Base-by-base conservation (phyloP, 768 basidiomycete genomes). In the Calocera viscosa region DNA sequence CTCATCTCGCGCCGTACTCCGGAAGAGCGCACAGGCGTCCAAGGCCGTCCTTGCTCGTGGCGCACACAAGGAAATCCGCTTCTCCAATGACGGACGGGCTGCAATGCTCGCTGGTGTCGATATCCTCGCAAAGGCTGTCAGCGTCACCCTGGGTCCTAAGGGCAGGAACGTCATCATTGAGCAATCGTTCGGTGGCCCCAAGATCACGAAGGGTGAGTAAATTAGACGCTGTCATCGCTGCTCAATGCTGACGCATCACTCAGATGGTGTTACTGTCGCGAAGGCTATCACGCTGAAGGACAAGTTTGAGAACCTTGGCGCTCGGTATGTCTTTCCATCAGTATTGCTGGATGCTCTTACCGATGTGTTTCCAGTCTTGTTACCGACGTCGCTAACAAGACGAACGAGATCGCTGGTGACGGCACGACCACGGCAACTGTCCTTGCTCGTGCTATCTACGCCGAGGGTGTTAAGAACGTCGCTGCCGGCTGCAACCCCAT, bases 401-500 rank as follows among this genome's bases (percentile, higher is more conserved):
- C 94, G 24, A 97, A 97, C 79, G 94, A 97, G 78, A 81, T 89
- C 72, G 95, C 95, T 39, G 95, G 95, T 76, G 95, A 99, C 76
- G 95, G 95, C 67, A 98, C 95, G 1, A 99, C 95, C 10, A 99
- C 95, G 17, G 94, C 95, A 2, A 97, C 95, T 38, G 95, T 97
- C 65, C 86, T 97, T 67, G 91, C 95, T 11, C 90, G 93, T 66
- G 94, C 95, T 67, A 97, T 99, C 78, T 99, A 96, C 80, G 84
- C 93, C 0, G 95, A 99, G 78, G 95, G 95, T 77, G 94, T 97
- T 73, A 97, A 97, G 82, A 98, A 98, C 73, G 95, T 98, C 67
- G 95, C 95, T 24, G 95, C 95, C 11, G 95, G 95, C 2, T 99
- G 95, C 83, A 96, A 95, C 81, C 95, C 95, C 14, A 99, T 97